Conservation (phyloP, 495 filamentous ascomycete genomes). For the Penicillium salamii region DNA sequence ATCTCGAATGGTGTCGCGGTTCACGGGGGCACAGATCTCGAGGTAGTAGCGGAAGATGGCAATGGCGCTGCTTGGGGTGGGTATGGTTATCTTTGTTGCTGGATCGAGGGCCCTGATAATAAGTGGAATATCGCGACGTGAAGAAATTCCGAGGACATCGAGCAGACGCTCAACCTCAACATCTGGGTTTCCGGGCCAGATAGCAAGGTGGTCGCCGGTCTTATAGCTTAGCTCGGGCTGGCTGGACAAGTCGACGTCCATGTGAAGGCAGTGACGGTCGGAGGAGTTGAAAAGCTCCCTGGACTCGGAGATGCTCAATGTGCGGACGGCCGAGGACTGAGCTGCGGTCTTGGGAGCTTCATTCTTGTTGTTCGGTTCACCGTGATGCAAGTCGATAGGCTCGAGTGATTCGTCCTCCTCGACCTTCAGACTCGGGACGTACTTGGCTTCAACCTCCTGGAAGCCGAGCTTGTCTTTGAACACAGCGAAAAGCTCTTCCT, state of each 20-base stretch:
- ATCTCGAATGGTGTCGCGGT: conserved; percentile 38
- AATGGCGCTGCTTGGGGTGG: conserved; percentile 40
- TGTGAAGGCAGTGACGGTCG: conserved; percentile 46
- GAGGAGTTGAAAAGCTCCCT: conserved; percentile 37
- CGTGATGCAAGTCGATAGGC: conserved; percentile 38
- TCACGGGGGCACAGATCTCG: conserved; percentile 47
- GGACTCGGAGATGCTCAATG: conserved; percentile 32
- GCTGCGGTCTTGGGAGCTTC: conserved; percentile 22
- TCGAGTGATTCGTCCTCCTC: conserved; percentile 37
- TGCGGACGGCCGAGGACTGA: conserved; percentile 28
- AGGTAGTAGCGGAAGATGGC: conserved; percentile 48
- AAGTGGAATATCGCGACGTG: conserved; percentile 25
- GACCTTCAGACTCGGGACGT: conserved; percentile 41
- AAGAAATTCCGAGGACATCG: conserved; percentile 30
- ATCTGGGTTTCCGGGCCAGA: conserved; percentile 66
- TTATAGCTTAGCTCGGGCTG: conserved; percentile 58
- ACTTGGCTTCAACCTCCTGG: conserved; percentile 34
- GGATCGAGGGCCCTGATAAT: conserved; percentile 31
- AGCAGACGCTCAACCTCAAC: conserved; percentile 44
- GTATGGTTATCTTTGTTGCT: conserved; percentile 35
- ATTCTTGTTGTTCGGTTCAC: conserved; percentile 29
- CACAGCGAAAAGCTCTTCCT: conserved; percentile 37
- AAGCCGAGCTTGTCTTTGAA: conserved; percentile 36
- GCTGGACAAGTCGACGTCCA: conserved; percentile 45
- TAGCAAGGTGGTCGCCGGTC: conserved; percentile 73